Base-by-base conservation (phyloP, 225 moss, liverwort and hornwort genomes). In the Climacium dendroides region DNA sequence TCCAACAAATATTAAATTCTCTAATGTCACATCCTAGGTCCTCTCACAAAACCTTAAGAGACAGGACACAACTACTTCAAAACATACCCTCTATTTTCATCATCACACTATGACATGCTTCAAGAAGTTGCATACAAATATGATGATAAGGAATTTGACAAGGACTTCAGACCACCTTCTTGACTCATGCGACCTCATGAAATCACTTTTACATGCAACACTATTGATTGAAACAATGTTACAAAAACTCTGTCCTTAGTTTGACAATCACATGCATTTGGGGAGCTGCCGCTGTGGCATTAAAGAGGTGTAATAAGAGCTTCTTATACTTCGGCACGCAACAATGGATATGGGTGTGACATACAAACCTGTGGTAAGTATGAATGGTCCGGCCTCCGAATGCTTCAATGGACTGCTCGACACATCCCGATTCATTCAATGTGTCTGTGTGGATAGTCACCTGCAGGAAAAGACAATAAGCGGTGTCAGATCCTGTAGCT, bases 391-490 rank as follows among this genome's bases (percentile, higher is more conserved):
- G 95, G 81, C 93, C 93, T 91, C 95, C 96, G 63, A 97, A 97
- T 62, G 96, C 96, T 86, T 90, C 93, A 85, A 98, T 95, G 55
- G 98, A 92, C 73, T 98, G 96, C 92, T 98, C 98, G 22, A 98
- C 97, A 87, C 95, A 98, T 77, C 98, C 98, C 22, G 98, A 97
- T 84, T 98, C 98, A 77, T 98, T 98, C 89, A 98, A 80, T 25
- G 98, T 98, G 86, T 98, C 98, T 69, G 98, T 98, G 85, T 98
- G 98, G 71, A 98, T 97, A 11, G 98, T 97, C 87, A 98, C 96
- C 98, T 98, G 87, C 81, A 92, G 16, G 70, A 75, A 62, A 39
- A 83, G 28, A 19, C 37, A 50, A 37, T 8, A 34, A 59, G 9
- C 1, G 26, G 13, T 19, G 47, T 72, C 35, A 45, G 23, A 83